These are phyloP conservation scores for Teratosphaeria pseudoeucalypti DNA, from an alignment of 2,329 filamentous ascomycete genomes.

Conservation along the genomic window DNA sequence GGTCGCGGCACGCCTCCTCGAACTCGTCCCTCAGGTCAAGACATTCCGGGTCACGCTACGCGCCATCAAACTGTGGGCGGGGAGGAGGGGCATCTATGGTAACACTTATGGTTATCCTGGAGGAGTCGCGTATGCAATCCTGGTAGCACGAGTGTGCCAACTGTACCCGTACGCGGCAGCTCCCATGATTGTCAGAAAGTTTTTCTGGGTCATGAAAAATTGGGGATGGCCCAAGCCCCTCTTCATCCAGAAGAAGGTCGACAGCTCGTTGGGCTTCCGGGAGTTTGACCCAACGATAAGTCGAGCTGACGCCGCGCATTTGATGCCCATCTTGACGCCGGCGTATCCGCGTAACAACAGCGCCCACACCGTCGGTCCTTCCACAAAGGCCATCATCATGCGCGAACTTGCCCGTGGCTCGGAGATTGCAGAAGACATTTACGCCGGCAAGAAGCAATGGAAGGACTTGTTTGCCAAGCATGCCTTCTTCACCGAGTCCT, in stretches of 20 bases:
- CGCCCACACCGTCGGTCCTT: constrained; percentile 84
- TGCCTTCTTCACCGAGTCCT: constrained; percentile 83
- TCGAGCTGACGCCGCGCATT: constrained; percentile 67
- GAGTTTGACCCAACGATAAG: constrained; percentile 94
- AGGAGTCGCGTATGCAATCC: constrained; percentile 95
- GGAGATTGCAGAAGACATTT: constrained; percentile 69
- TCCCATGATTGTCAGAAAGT: constrained; percentile 81
- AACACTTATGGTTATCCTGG: constrained; percentile 96
- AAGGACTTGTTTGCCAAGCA: constrained; percentile 82
- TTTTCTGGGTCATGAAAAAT: constrained; percentile 81
- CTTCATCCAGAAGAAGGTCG: constrained; percentile 81
- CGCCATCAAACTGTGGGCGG: constrained; percentile 93
- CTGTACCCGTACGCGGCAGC: constrained; percentile 87
- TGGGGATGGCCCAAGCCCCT: constrained; percentile 97
- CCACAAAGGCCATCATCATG: constrained; percentile 74
- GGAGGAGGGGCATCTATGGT: constrained; percentile 82
- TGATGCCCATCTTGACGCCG: constrained; percentile 98
- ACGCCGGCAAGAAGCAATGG: constrained; percentile 67
- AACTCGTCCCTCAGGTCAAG: constrained; percentile 76
- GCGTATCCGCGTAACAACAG: constrained; percentile 97
- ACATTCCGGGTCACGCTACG: constrained; percentile 83
- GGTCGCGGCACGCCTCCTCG: constrained; percentile 85
- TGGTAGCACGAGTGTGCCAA: constrained; percentile 91
- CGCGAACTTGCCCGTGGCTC: constrained; percentile 70
- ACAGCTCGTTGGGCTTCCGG: constrained; percentile 62